These are phyloP conservation scores for Tricholoma flavovirens DNA, from an alignment of 768 basidiomycete genomes.

Conservation along the genomic window DNA sequence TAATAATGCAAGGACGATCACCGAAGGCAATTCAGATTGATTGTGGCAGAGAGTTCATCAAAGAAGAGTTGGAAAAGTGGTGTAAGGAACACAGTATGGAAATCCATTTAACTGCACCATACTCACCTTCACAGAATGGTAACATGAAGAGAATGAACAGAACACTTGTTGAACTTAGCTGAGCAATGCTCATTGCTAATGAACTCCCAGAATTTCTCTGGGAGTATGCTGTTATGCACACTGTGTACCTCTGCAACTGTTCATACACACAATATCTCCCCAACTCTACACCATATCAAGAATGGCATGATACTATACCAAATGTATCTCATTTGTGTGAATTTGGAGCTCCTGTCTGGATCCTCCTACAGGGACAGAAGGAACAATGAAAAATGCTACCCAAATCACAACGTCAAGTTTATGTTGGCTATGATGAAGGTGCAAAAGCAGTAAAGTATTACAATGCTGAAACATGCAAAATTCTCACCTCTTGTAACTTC, in stretches of 20 bases:
- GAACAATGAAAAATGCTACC: neutral
- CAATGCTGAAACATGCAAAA: neutral
- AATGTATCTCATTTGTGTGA: neutral
- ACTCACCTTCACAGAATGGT: slow-evolving; percentile 9
- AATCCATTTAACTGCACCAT: neutral
- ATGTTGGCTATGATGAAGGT: neutral
- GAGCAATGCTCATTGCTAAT: slow-evolving; percentile 4
- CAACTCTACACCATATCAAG: neutral
- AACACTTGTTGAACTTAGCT: neutral
- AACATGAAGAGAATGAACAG: slow-evolving; percentile 4
- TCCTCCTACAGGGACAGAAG: neutral
- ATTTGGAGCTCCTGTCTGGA: too few relatives aligned
- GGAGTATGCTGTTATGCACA: slow-evolving; percentile 7
- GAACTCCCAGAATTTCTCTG: slow-evolving; percentile 6
- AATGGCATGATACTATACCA: neutral
- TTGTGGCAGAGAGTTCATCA: neutral
- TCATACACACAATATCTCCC: neutral
- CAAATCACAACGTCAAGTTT: neutral
- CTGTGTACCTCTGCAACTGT: slow-evolving; percentile 17
- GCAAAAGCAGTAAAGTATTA: neutral
- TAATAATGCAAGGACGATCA: neutral
- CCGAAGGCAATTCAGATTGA: neutral
- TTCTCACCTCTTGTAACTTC: neutral
- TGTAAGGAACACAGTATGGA: neutral
- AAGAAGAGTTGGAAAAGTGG: neutral